Conservation (phyloP, 2,329 filamentous ascomycete genomes). For the Coniochaeta sp. region DNA sequence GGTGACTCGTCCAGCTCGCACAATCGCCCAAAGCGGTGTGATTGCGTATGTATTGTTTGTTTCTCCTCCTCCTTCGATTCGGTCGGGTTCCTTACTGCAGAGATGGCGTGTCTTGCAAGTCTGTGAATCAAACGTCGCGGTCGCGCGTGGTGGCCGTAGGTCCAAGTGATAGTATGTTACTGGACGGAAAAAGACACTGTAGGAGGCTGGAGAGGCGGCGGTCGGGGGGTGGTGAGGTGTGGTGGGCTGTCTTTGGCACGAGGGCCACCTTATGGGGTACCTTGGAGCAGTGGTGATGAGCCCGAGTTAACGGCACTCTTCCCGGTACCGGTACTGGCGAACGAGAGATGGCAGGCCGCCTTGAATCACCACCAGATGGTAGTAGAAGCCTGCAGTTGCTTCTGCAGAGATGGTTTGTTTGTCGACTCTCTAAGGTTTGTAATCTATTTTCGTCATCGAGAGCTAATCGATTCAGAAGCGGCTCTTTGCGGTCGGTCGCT, state of each 20-base stretch:
- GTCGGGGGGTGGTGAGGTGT: neutral
- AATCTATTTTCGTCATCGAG: neutral
- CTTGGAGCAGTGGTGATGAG: neutral
- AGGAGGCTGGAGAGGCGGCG: constrained; percentile 1
- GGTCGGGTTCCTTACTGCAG: neutral
- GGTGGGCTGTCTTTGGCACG: neutral
- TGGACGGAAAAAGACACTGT: no score
- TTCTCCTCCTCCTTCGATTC: neutral
- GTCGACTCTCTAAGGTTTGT: neutral
- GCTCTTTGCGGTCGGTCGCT: neutral
- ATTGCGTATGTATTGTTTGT: neutral
- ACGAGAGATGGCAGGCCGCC: neutral
- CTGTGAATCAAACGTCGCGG: neutral
- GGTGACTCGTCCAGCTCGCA: neutral
- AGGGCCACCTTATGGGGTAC: neutral
- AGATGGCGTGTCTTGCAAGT: neutral
- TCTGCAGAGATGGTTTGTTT: neutral
- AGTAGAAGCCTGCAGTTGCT: neutral
- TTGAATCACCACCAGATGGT: neutral
- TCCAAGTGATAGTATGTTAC: no score
- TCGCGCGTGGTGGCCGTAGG: neutral
- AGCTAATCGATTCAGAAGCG: neutral
- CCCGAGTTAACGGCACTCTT: neutral
- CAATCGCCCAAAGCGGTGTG: neutral
- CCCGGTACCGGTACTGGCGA: neutral